Evolutionary conservation across 371 early-diverging fungal species (phyloP).

Genomic region (Apophysomyces sp.): DNA sequence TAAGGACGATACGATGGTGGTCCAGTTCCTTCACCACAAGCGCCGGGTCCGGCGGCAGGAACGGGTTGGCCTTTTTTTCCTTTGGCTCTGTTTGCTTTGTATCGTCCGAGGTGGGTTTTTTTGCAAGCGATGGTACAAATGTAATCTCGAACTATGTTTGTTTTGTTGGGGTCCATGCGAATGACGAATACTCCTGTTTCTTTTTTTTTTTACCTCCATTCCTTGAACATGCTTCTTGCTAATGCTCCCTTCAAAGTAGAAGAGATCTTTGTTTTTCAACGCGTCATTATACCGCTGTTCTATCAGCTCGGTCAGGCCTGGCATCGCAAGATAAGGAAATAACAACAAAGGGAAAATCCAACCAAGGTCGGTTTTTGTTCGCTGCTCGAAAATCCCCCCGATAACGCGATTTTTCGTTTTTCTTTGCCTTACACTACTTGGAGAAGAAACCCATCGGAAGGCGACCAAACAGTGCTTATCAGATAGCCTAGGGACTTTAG

Average conservation of each 20-base stretch:
- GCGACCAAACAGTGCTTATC: too few relatives aligned
- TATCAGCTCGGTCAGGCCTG: conserved; percentile 10
- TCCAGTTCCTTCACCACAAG: conserved; percentile 58
- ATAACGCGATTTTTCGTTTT: too few relatives aligned
- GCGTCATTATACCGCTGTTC: conserved; percentile 30
- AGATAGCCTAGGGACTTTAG: too few relatives aligned
- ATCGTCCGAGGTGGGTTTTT: conserved; percentile 40
- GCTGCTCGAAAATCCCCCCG: background rate
- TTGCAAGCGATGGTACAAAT: conserved; percentile 48
- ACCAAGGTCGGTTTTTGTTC: background rate
- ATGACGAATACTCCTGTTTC: background rate
- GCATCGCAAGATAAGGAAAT: background rate
- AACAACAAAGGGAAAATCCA: background rate
- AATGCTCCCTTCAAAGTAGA: conserved; percentile 25
- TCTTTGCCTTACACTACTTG: too few relatives aligned
- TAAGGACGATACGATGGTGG: conserved; percentile 62
- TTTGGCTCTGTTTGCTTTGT: conserved; percentile 19
- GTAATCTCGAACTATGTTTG: conserved; percentile 40
- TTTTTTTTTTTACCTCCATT: conserved; percentile 24
- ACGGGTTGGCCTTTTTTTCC: conserved; percentile 54
- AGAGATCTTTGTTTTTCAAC: conserved; percentile 21
- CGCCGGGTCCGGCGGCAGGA: conserved; percentile 63
- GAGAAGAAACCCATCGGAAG: too few relatives aligned
- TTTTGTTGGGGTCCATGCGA: background rate
- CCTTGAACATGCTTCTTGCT: conserved; percentile 15